Conservation (phyloP, 176 grass and related monocot genomes). For the Microstegium vimineum region DNA sequence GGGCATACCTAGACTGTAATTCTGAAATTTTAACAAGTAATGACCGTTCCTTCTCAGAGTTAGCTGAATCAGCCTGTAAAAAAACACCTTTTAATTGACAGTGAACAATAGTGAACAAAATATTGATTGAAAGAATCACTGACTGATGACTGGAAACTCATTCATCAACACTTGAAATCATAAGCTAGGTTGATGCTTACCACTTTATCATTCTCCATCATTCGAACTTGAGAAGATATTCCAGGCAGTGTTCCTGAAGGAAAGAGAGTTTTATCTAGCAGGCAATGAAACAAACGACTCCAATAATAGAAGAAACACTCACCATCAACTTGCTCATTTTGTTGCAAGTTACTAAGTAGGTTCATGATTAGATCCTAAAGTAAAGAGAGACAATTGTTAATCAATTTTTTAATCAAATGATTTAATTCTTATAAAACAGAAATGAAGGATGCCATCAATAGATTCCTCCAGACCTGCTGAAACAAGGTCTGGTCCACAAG, state of each 20-base stretch:
- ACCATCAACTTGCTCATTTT: slow-evolving; percentile 75
- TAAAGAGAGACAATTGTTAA: slow-evolving; percentile 24
- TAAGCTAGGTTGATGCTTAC: slow-evolving; percentile 29
- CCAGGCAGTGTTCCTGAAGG: slow-evolving; percentile 52
- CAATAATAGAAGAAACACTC: slow-evolving; percentile 12
- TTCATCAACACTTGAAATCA: not conserved
- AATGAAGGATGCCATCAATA: slow-evolving; percentile 13
- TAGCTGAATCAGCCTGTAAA: slow-evolving; percentile 62
- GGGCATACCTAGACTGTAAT: slow-evolving; percentile 78
- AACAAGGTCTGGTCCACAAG: slow-evolving; percentile 92
- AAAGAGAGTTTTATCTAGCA: slow-evolving; percentile 16
- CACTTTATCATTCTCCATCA: slow-evolving; percentile 41
- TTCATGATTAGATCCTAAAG: slow-evolving; percentile 87
- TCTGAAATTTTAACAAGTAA: slow-evolving; percentile 92
- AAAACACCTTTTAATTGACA: slow-evolving; percentile 15
- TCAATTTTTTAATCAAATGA: slow-evolving; percentile 25
- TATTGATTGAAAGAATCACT: not conserved
- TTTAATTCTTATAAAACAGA: slow-evolving; percentile 13
- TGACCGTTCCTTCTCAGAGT: slow-evolving; percentile 71
- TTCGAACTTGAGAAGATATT: slow-evolving; percentile 46
- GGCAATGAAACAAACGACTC: not conserved
- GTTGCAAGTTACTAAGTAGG: slow-evolving; percentile 81
- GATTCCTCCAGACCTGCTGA: slow-evolving; percentile 66
- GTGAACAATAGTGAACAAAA: not conserved
- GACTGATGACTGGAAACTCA: not conserved